Percentiles rank a stretch among this genome's conserved stretches.
Evolutionary conservation across 768 basidiomycete genomes (phyloP).

Genomic region (Kwoniella shandongensis): DNA sequence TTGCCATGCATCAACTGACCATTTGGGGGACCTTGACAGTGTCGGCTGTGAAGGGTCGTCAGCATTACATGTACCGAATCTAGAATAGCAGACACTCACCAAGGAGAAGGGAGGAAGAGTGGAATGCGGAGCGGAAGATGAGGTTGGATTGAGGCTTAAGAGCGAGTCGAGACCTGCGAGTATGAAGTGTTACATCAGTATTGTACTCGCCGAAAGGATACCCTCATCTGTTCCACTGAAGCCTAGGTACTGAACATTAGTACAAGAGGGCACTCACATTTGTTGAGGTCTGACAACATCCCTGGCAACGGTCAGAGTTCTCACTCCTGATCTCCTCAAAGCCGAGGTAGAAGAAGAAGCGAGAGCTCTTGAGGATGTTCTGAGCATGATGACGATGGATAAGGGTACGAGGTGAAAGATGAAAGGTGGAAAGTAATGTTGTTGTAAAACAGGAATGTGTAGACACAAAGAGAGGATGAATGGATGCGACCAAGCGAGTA

Average conservation of each 20-base stretch:
- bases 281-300: constrained; percentile 13
- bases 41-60: constrained; percentile 57
- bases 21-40: constrained; percentile 94
- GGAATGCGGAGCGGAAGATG: constrained; percentile 35
- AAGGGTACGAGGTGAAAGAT: background rate
- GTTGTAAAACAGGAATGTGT: background rate
- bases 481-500: background rate
- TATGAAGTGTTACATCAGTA: background rate
- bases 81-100: constrained; percentile 26
- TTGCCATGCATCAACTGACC: constrained; percentile 54
- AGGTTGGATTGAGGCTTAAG: constrained; percentile 10
- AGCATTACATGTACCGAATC: background rate
- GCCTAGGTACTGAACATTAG: background rate
- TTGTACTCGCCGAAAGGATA: no score
- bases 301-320: constrained; percentile 10
- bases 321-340: constrained; percentile 15
- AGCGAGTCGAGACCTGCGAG: constrained; percentile 12
- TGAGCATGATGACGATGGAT: constrained; percentile 19
- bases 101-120: constrained; percentile 36
- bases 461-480: background rate
- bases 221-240: background rate
- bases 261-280: constrained; percentile 6
- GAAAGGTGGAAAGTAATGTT: no score
- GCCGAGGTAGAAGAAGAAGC: constrained; percentile 15
- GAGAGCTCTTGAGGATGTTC: constrained; percentile 23